Percentiles rank a stretch among this genome's conserved stretches.
phyloP scores from a whole-genome alignment of 2,329 filamentous ascomycete genomes.

The Hypoxylon sp. region DNA sequence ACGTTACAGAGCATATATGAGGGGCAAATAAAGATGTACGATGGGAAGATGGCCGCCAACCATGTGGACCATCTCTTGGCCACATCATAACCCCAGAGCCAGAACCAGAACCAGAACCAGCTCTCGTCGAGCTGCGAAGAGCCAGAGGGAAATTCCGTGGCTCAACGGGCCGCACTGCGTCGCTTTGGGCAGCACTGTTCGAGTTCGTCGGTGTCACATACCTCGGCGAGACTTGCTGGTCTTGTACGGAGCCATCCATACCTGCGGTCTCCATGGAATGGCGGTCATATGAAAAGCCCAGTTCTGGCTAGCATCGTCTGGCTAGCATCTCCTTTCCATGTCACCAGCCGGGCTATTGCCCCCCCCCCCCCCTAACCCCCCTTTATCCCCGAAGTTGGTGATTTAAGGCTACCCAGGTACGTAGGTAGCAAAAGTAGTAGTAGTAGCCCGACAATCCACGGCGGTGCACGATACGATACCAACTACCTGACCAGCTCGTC shows the following conservation, averaged over 20 bases:
- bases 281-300: slow-evolving; percentile 21
- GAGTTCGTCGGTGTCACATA: not conserved
- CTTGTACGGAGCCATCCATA: not conserved
- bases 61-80: slow-evolving; percentile 30
- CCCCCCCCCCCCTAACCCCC: too few species aligned
- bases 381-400: slow-evolving; percentile 6
- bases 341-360: slow-evolving; percentile 13
- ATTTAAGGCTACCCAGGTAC: not conserved
- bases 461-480: too few species aligned
- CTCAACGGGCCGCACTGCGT: not conserved
- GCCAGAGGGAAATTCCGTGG: not conserved
- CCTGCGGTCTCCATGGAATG: slow-evolving; percentile 8
- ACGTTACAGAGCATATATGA: slow-evolving; percentile 22
- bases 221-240: slow-evolving; percentile 8
- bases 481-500: too few species aligned
- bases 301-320: slow-evolving; percentile 12
- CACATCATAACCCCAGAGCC: slow-evolving; percentile 17
- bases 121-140: not conserved
- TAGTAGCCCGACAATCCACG: slow-evolving; percentile 1
- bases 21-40: slow-evolving; percentile 19
- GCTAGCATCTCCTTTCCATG: too few species aligned
- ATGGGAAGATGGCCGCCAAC: slow-evolving; percentile 12
- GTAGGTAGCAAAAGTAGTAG: slow-evolving; percentile 10
- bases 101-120: too few species aligned
- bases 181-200: not conserved